Base-by-base conservation (phyloP, 768 basidiomycete genomes). In the Phaffia tasmanica region DNA sequence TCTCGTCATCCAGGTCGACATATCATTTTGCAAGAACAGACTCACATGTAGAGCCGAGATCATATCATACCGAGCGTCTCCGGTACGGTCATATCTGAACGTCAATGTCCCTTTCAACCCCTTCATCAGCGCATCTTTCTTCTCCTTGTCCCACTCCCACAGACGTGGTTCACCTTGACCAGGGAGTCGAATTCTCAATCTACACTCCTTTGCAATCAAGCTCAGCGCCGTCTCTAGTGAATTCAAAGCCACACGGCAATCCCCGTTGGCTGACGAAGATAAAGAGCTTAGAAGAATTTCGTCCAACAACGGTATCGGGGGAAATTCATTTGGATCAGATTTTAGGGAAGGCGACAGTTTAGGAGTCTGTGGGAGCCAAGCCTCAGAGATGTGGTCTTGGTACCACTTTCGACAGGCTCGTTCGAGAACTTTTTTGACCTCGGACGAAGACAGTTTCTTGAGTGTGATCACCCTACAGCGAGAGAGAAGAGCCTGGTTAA, bases 61-160 rank as follows among this genome's bases (percentile, higher is more conserved):
- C 83, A 87, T 84, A 74, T 89, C 87, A 72, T 88, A 89, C 66
- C 80, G 82, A 67, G 80, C 80, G 69, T 90, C 89, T 3, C 88
- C 87, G 11, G 81, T 81, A 46, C 88, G 82, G 74, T 90, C 87
- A 72, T 87, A 88, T 47, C 86, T 86, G 49, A 80, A 81, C 65
- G 83, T 81, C 65, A 91, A 76, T 19, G 74, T 75, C 48, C 70
- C 70, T 27, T 74, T 65, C 19, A 77, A 71, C 3, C 81, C 79
- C 21, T 76, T 72, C 71, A 87, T 79, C 19, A 91, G 77, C 42
- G 77, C 75, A 27, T 73, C 77, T 70, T 86, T 83, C 27, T 42
- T 50, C 77, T 72, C 16, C 77, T 76, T 32, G 73, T 74, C 30
- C 53, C 29, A 23, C 15, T 54, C 53, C 53, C 6, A 65, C 5